These are phyloP conservation scores for Lactifluus subvellereus DNA, from an alignment of 768 basidiomycete species.

Conservation along the genomic window DNA sequence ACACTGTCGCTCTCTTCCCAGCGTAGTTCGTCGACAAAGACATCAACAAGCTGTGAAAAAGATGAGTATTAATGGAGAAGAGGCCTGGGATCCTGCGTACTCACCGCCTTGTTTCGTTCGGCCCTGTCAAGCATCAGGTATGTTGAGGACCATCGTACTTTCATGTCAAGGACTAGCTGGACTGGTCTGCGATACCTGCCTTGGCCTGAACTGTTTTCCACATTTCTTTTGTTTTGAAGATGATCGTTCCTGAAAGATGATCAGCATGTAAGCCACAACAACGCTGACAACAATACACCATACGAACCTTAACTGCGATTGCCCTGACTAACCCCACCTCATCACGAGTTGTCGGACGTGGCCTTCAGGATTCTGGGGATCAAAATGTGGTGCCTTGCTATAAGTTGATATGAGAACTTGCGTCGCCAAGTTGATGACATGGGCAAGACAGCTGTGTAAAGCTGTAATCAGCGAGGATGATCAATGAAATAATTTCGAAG, in stretches of 20 bases:
- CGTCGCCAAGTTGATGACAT: not conserved
- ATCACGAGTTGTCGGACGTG: not conserved
- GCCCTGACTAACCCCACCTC: not conserved
- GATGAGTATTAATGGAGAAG: too few relatives aligned
- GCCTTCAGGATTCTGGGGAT: not conserved
- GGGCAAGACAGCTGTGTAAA: not conserved
- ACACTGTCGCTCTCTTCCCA: too few relatives aligned
- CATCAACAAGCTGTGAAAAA: too few relatives aligned
- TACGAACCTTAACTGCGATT: not conserved
- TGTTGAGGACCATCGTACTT: not conserved
- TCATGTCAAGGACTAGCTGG: not conserved
- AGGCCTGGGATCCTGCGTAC: too few relatives aligned
- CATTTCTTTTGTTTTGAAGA: not conserved
- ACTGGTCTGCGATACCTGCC: not conserved
- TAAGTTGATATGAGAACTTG: not conserved
- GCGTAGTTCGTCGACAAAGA: too few relatives aligned
- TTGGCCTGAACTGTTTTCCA: not conserved
- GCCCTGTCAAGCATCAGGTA: not conserved
- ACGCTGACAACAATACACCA: not conserved
- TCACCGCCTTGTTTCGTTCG: too few relatives aligned
- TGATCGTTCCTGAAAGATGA: not conserved
- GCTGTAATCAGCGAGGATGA: too few relatives aligned
- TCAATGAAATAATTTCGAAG: too few relatives aligned
- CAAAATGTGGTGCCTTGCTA: not conserved
- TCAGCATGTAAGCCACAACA: not conserved